phyloP scores from a whole-genome alignment of 2,329 filamentous ascomycete genomes.

The Calonectria henricotiae region DNA sequence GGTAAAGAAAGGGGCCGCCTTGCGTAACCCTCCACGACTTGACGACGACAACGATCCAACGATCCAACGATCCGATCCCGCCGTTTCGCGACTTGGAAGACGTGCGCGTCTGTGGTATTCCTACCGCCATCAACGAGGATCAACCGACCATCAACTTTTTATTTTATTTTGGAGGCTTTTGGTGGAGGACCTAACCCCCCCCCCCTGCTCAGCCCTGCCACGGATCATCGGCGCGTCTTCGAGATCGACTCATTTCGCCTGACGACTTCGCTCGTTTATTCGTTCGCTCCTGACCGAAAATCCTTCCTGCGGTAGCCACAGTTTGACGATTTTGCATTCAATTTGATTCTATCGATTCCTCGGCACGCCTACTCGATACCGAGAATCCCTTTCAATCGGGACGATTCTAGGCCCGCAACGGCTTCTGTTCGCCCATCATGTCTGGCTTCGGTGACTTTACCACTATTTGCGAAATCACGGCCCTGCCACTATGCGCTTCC shows the following conservation, averaged over 20 bases:
- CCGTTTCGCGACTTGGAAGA: background rate
- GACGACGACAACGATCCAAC: conserved; percentile 1
- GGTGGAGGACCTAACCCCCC: conserved; percentile 7
- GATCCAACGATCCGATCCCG: conserved; percentile 2
- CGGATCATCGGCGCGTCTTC: conserved; percentile 13
- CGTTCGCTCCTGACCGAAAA: conserved; percentile 10
- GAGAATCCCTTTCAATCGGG: background rate
- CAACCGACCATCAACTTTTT: background rate
- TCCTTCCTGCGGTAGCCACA: background rate
- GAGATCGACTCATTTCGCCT: conserved; percentile 11
- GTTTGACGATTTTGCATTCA: background rate
- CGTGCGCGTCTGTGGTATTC: background rate
- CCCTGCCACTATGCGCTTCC: conserved; percentile 89
- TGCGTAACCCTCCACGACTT: conserved; percentile 26
- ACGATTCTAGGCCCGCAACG: conserved; percentile 5
- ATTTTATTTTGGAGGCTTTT: background rate
- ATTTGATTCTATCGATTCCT: background rate
- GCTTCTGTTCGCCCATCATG: conserved; percentile 59
- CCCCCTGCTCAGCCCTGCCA: conserved; percentile 19
- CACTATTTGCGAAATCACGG: conserved; percentile 86
- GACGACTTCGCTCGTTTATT: background rate
- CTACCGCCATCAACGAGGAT: conserved; percentile 17
- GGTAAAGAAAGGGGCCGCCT: conserved; percentile 33
- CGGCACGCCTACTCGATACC: background rate
- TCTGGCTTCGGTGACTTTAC: conserved; percentile 96